These are phyloP conservation scores for Pleurostoma richardsiae DNA, from an alignment of 2,329 filamentous ascomycete species.

Conservation along the genomic window DNA sequence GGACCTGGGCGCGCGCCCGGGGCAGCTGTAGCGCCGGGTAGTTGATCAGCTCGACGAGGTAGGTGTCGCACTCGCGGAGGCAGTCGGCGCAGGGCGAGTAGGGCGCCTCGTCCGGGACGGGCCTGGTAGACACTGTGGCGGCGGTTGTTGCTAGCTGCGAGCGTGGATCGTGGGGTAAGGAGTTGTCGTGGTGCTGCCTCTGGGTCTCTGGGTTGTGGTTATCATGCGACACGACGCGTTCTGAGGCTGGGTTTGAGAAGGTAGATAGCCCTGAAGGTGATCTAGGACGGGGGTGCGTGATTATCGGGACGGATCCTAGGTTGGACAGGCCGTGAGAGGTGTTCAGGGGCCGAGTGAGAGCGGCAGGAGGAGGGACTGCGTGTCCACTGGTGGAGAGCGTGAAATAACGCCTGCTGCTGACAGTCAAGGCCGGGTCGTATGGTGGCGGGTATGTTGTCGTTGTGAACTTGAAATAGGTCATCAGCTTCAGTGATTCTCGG, in stretches of 20 bases:
- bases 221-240: background rate
- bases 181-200: constrained; percentile 1
- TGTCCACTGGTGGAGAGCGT: constrained; percentile 11
- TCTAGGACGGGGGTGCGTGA: background rate
- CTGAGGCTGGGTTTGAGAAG: constrained; percentile 9
- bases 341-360: constrained; percentile 4
- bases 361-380: background rate
- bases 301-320: background rate
- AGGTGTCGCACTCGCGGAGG: constrained; percentile 11
- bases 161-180: background rate
- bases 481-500: background rate
- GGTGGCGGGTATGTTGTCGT: constrained; percentile 19
- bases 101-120: background rate
- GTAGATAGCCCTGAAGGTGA: constrained; percentile 9
- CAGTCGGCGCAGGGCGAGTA: constrained; percentile 7
- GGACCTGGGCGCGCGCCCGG: constrained; percentile 11
- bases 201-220: constrained; percentile 1
- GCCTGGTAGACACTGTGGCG: background rate
- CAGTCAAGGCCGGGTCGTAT: constrained; percentile 21
- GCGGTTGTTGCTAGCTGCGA: too few relatives aligned
- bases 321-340: constrained; percentile 3
- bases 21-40: constrained; percentile 16
- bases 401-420: constrained; percentile 19
- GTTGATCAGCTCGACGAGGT: constrained; percentile 21
- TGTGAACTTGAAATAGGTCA: constrained; percentile 14